phyloP scores from a whole-genome alignment of 306 rosid species.

The Abrus pulchellus region DNA sequence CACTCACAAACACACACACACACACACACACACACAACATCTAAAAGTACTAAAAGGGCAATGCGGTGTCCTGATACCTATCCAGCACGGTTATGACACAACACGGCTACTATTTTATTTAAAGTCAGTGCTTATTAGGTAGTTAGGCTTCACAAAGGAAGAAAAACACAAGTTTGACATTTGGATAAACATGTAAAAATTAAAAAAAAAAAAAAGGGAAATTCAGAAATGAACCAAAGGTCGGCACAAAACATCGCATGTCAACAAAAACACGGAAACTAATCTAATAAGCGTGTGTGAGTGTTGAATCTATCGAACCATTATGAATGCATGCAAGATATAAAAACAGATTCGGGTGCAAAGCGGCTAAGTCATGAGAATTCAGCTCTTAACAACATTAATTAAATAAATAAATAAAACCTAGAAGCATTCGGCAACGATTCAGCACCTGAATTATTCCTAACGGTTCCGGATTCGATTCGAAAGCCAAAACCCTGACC shows the following conservation, averaged over 20 bases:
- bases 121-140: too few species aligned
- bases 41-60: too few species aligned
- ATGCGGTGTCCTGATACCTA: too few species aligned
- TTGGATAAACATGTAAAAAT: conserved; percentile 13
- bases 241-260: conserved; percentile 9
- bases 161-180: neutral
- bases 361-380: neutral
- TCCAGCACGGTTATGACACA: too few species aligned
- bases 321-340: neutral
- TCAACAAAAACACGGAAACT: neutral
- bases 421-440: neutral
- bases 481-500: conserved; percentile 31
- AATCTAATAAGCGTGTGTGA: neutral
- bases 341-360: neutral
- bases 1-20: too few species aligned
- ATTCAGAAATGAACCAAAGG: neutral
- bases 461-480: conserved; percentile 15
- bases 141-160: neutral
- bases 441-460: conserved; percentile 3
- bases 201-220: neutral
- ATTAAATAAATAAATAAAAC: neutral
- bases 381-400: neutral
- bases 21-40: too few species aligned
- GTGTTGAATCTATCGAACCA: neutral
- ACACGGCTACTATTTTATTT: too few species aligned